Conservation (phyloP, 768 basidiomycete species). For the Kwoniella dejecticola region DNA sequence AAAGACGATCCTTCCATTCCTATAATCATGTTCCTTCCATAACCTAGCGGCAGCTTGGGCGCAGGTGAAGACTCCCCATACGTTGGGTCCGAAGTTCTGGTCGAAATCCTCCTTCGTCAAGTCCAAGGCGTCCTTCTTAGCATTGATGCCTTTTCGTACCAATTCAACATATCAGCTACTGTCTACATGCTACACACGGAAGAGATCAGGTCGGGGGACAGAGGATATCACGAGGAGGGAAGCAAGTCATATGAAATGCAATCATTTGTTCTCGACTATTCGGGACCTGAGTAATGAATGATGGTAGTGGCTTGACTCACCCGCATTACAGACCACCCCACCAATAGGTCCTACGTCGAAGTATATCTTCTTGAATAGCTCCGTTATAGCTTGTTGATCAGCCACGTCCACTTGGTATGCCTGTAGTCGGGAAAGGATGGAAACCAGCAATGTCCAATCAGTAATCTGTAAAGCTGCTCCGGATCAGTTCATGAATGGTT, state of each 20-base stretch:
- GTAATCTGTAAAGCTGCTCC: no score
- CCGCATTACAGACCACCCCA: constrained; percentile 51
- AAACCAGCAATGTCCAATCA: background rate
- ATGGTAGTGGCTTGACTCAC: constrained; percentile 26
- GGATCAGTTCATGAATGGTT: no score
- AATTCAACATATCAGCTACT: no score
- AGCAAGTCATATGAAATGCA: background rate
- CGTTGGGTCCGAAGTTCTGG: constrained; percentile 38
- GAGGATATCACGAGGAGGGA: no score
- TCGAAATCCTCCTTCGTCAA: constrained; percentile 49
- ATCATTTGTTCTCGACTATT: no score
- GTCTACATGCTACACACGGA: no score
- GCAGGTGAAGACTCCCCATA: constrained; percentile 47
- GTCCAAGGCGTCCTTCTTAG: constrained; percentile 47
- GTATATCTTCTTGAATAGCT: constrained; percentile 41
- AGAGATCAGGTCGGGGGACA: no score
- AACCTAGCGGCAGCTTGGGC: constrained; percentile 48
- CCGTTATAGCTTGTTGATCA: constrained; percentile 38
- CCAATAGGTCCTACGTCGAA: constrained; percentile 50
- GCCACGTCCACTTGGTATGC: constrained; percentile 50
- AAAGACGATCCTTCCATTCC: constrained; percentile 51
- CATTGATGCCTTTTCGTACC: constrained; percentile 25
- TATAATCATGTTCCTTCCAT: constrained; percentile 50
- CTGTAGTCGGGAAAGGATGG: constrained; percentile 11
- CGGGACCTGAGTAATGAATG: no score